Evolutionary conservation across 345 rosid species (phyloP).

Genomic region (Erodium maritimum): DNA sequence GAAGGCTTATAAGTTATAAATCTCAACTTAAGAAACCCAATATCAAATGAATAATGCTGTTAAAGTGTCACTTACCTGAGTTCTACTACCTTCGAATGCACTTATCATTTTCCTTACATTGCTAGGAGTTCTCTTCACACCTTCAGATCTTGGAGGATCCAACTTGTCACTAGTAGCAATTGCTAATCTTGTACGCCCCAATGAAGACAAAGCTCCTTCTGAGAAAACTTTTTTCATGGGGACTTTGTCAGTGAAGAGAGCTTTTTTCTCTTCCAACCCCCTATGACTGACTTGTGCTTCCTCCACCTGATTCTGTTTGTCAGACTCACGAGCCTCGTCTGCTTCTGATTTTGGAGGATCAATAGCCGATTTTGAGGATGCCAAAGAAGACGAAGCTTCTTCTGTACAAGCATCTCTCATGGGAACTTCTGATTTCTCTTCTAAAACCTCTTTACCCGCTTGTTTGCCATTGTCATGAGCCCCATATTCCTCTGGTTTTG

Average conservation of each 20-base stretch:
- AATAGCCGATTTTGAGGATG: background rate
- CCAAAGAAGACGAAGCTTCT: background rate
- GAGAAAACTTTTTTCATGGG: background rate
- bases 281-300: background rate
- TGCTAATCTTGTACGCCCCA: conserved; percentile 12
- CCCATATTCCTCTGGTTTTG: conserved; percentile 9
- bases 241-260: background rate
- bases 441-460: background rate
- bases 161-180: conserved; percentile 3
- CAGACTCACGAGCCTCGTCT: conserved; percentile 1
- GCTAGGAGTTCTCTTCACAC: conserved; percentile 30
- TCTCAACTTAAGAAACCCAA: conserved; percentile 6
- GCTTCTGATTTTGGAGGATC: background rate
- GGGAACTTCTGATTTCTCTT: background rate
- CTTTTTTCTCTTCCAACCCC: background rate
- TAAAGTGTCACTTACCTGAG: conserved; percentile 38
- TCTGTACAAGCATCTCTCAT: background rate
- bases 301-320: background rate
- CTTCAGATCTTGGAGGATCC: conserved; percentile 8
- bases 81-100: conserved; percentile 49
- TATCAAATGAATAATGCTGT: conserved; percentile 2
- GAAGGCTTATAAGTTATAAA: conserved; percentile 9
- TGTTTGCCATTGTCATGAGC: conserved; percentile 17
- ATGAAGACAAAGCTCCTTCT: background rate
- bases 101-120: conserved; percentile 67